Base-by-base conservation (phyloP, 2,329 filamentous ascomycete genomes). In the Monosporascus ibericus region DNA sequence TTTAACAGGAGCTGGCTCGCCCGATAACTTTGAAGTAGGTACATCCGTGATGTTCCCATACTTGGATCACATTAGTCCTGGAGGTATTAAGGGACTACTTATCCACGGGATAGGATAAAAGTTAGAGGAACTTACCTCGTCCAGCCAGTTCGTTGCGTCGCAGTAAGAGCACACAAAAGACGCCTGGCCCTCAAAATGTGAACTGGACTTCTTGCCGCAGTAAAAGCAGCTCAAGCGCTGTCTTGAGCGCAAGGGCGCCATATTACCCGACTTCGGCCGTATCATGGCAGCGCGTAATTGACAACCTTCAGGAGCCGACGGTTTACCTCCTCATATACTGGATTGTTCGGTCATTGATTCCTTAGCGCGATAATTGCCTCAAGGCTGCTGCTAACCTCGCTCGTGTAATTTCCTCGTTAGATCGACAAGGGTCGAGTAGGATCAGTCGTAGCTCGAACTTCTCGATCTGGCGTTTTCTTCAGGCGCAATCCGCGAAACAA, bases 41-140 rank as follows among this genome's bases (percentile, higher is more conserved):
- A 92, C 90, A 69, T 99, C 92, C 52, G 89, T 87, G 59, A 97
- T 94, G 48, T 95, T 85, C 63, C 92, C 92, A 67, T 90, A 83
- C 88, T 94, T 63, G 3, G 30, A 3, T n/a, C 20, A 48, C 44
- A 25, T 57, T 57, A 61, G 60, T 53, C 61, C 64, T 49, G 62
- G 57, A 9, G 48, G 22, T 51, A 50, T n/a, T 36, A 30, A 34
- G 44, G 22, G 20, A 53, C 36, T 22, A 44, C 27, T 46, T 38
- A 20, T 36, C 39, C 11, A 42, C 22, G 27, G 55, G 22, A 48
- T 47, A 47, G 40, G 57, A n/a, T 38, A 52, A 18, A 57, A 48
- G 22, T 15, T 30, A 34, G 44, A 54, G 55, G 24, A 39, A 58
- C 75, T 54, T 73, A 94, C 91, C 75, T 92, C 79, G 67, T 99